Conservation (phyloP, 495 filamentous ascomycete genomes). For the Neurospora sp. region DNA sequence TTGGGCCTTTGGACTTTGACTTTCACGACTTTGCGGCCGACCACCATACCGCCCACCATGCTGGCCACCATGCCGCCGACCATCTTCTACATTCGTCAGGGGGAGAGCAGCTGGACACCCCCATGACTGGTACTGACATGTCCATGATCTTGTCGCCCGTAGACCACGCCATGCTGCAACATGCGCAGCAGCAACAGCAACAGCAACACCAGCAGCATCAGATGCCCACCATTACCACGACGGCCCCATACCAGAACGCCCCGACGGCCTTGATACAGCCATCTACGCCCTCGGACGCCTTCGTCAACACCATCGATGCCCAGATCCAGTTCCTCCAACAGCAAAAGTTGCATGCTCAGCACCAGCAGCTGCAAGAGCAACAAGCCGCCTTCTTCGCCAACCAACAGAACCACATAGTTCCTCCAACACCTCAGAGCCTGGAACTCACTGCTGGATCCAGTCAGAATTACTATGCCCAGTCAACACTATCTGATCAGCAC, state of each 20-base stretch:
- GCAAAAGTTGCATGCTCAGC: constrained; percentile 43
- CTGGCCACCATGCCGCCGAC: constrained; percentile 11
- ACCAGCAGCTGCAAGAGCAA: constrained; percentile 48
- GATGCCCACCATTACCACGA: constrained; percentile 36
- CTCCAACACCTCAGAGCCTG: constrained; percentile 87
- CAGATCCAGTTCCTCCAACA: constrained; percentile 56
- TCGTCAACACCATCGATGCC: constrained; percentile 42
- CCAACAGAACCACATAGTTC: constrained; percentile 57
- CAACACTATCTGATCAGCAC: constrained; percentile 44
- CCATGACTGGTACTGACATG: constrained; percentile 38
- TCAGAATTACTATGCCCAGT: constrained; percentile 42
- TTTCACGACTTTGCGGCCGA: constrained; percentile 34
- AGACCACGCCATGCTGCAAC: constrained; percentile 16
- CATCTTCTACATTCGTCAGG: constrained; percentile 29
- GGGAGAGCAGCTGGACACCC: constrained; percentile 37
- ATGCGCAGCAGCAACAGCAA: not conserved
- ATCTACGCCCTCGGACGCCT: constrained; percentile 31
- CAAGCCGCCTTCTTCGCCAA: constrained; percentile 41
- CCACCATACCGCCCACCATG: not conserved
- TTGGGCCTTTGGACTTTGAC: constrained; percentile 43
- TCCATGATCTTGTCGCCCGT: constrained; percentile 31
- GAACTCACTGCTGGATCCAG: constrained; percentile 64
- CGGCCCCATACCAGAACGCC: constrained; percentile 29
- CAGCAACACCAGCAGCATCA: constrained; percentile 21
- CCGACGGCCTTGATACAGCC: constrained; percentile 34